These are phyloP conservation scores for Emericellopsis cladophorae DNA, from an alignment of 2,329 filamentous ascomycete genomes.

Conservation along the genomic window DNA sequence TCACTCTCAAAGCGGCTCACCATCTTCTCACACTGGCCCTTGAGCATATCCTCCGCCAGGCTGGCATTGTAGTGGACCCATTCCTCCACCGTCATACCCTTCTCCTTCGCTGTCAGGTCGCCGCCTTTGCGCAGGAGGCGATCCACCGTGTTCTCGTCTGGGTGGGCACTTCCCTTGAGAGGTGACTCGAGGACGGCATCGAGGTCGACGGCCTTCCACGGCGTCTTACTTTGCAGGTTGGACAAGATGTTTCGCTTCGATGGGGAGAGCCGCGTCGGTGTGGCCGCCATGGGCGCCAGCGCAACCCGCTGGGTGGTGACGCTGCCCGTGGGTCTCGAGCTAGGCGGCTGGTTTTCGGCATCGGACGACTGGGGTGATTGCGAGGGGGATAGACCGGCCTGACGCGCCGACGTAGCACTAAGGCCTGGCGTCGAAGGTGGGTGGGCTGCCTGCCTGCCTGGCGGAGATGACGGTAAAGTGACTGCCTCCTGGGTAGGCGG, in stretches of 20 bases:
- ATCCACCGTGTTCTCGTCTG: constrained; percentile 14
- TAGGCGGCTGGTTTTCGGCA: constrained; percentile 68
- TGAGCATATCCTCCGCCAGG: constrained; percentile 67
- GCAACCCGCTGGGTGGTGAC: constrained; percentile 30
- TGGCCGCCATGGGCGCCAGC: constrained; percentile 31
- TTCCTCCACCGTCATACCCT: constrained; percentile 83
- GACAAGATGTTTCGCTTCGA: constrained; percentile 46
- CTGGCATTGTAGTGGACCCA: constrained; percentile 79
- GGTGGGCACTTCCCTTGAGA: constrained; percentile 36
- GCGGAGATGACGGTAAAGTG: background rate
- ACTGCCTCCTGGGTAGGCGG: background rate
- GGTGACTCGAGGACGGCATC: constrained; percentile 52
- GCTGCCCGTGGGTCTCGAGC: constrained; percentile 42
- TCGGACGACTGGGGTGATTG: constrained; percentile 66
- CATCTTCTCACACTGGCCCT: constrained; percentile 69
- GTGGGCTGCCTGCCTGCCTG: background rate
- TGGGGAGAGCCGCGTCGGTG: constrained; percentile 41
- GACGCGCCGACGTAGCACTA: constrained; percentile 25
- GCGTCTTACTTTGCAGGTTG: constrained; percentile 40
- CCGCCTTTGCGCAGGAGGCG: constrained; percentile 40
- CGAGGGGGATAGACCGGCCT: constrained; percentile 46
- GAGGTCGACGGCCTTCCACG: constrained; percentile 67
- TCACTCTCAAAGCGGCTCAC: constrained; percentile 76
- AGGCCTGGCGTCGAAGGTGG: constrained; percentile 2
- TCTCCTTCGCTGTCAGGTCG: constrained; percentile 62